Conservation (phyloP, 495 filamentous ascomycete genomes). For the Chaetomium cochliodes region DNA sequence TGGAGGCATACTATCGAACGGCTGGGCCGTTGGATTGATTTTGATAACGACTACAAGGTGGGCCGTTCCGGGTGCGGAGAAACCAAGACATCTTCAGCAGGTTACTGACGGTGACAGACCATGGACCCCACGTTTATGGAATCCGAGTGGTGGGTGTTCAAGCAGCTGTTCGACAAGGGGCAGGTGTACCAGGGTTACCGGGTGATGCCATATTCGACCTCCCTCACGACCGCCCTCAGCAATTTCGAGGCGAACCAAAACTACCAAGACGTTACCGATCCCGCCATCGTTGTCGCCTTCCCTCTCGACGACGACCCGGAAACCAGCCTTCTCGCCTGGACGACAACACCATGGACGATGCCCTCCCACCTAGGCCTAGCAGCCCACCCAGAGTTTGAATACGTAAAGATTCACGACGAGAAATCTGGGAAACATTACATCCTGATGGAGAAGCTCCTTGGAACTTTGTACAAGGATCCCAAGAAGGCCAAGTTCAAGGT, state of each 20-base stretch:
- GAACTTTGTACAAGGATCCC: constrained; percentile 88
- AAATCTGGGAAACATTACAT: constrained; percentile 81
- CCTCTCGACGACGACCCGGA: constrained; percentile 74
- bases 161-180: constrained; percentile 84
- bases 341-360: constrained; percentile 95
- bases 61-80: constrained; percentile 7
- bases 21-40: constrained; percentile 96
- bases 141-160: constrained; percentile 95
- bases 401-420: constrained; percentile 86
- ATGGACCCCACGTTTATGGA: constrained; percentile 97
- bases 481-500: constrained; percentile 98
- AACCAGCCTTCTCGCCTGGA: constrained; percentile 82
- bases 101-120: constrained; percentile 55
- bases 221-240: constrained; percentile 82
- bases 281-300: constrained; percentile 87
- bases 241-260: constrained; percentile 96
- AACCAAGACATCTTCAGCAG: neutral
- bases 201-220: constrained; percentile 95
- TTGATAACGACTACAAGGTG: constrained; percentile 97
- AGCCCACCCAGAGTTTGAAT: constrained; percentile 86
- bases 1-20: constrained; percentile 90
- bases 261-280: constrained; percentile 90
- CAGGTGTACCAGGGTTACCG: constrained; percentile 83
- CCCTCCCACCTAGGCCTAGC: constrained; percentile 82
- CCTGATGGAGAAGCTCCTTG: constrained; percentile 78